A percentile compares a stretch with the other conserved stretches of the same genome.
These are phyloP conservation scores for Ophiostoma piceae DNA, from an alignment of 2,329 filamentous ascomycete genomes.

Conservation along the genomic window DNA sequence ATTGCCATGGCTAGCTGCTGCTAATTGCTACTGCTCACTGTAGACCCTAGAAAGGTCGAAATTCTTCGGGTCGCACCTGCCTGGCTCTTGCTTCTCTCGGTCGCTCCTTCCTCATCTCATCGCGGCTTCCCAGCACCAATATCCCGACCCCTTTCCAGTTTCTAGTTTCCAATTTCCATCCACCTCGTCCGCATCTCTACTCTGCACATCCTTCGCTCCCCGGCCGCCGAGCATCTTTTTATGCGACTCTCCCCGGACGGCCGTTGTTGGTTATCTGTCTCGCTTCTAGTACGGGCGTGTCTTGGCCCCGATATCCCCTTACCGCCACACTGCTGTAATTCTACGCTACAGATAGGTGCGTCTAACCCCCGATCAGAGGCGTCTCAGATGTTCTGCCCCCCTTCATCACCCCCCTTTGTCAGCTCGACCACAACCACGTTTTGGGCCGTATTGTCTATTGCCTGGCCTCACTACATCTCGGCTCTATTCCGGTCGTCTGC, in stretches of 20 bases:
- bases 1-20: background rate
- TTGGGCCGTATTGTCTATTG: background rate
- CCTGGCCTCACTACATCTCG: background rate
- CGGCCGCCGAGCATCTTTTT: background rate
- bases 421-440: background rate
- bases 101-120: constrained; percentile 25
- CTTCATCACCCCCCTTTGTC: background rate
- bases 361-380: constrained; percentile 2
- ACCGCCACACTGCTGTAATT: constrained; percentile 5
- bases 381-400: constrained; percentile 1
- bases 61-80: constrained; percentile 10
- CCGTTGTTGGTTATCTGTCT: background rate
- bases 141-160: constrained; percentile 11
- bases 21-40: background rate
- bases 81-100: constrained; percentile 15
- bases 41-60: background rate
- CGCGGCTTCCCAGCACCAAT: constrained; percentile 24
- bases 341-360: constrained; percentile 13
- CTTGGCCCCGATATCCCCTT: background rate
- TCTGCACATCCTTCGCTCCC: background rate
- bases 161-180: background rate
- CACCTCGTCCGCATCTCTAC: background rate
- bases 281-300: background rate
- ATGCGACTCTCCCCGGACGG: background rate
- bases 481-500: background rate